Evolutionary conservation across 805 yeast species (phyloP).

Genomic region (Isabelozyma heimii): DNA sequence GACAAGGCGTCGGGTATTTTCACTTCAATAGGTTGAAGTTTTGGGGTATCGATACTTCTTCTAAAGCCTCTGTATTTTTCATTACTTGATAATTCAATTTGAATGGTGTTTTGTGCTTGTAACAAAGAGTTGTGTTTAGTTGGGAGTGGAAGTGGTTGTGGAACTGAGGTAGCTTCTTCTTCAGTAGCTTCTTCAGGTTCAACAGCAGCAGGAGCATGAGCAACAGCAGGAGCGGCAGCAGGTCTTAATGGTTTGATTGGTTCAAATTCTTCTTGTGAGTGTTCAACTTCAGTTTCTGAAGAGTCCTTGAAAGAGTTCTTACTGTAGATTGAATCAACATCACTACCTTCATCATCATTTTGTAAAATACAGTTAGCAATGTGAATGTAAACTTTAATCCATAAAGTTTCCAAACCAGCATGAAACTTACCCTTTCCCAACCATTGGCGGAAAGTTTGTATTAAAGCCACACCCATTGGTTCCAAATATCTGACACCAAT

Average conservation of each 20-base stretch:
- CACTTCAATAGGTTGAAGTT: conserved; percentile 19
- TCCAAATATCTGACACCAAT: conserved; percentile 32
- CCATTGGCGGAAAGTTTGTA: conserved; percentile 35
- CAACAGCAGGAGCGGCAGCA: conserved; percentile 2
- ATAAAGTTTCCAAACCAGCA: conserved; percentile 30
- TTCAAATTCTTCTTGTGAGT: conserved; percentile 9
- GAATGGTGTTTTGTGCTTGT: conserved; percentile 12
- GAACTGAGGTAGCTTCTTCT: conserved; percentile 2
- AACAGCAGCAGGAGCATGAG: neutral
- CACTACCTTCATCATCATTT: conserved; percentile 18
- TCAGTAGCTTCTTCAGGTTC: neutral
- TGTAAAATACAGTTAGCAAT: conserved; percentile 37
- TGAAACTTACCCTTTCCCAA: conserved; percentile 29
- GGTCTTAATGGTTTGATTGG: conserved; percentile 26
- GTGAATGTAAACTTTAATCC: conserved; percentile 40
- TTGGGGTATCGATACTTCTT: conserved; percentile 25
- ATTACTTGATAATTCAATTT: conserved; percentile 25
- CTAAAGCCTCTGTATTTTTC: conserved; percentile 43
- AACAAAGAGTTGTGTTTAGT: neutral
- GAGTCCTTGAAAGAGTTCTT: conserved; percentile 5
- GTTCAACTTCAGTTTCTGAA: conserved; percentile 5
- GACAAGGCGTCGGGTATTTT: conserved; percentile 13
- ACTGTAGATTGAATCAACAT: conserved; percentile 20
- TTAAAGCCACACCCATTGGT: conserved; percentile 39
- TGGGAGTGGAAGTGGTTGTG: neutral